Evolutionary conservation across 148 eudicot genomes (phyloP), one percentile per base, ranked within the genome.

Genomic region (Cornus suecica): DNA sequence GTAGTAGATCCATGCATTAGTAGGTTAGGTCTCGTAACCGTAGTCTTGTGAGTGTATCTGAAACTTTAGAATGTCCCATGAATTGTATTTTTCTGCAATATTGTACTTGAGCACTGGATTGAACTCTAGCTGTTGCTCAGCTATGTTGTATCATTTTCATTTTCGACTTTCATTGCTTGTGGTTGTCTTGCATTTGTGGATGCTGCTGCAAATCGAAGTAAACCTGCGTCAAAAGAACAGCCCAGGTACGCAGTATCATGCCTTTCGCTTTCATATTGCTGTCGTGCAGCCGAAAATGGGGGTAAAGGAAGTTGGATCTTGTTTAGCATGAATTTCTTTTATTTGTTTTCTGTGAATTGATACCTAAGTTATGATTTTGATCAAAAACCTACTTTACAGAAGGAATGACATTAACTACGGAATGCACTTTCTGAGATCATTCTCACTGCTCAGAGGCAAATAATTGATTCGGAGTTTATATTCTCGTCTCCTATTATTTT

Each of bases 31-130:
- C 76, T 18, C 68, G 28, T 22, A 74, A 48, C 56, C 41, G 18
- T 56, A 66, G 80, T 48, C 16, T 25, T 63, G 2, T 22, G 45
- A 22, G 52, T 32, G 32, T 63, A 25, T 10, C 20, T 65, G 8
- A 65, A 16, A 27, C 75, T 65, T 65, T 24, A 20, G 58, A 63
- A 20, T 9, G 8, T 45, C 22, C 8, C 28, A 13, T 26, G 32
- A 61, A 24, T 11, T 20, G 62, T 74, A 61, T n/a, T 73, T 56
- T 14, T 63, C 25, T 37, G 31, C 26, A 32, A 30, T 61, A 24
- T 13, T 72, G 51, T 60, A 60, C 66, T 72, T 9, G 20, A 37
- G 62, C 60, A 34, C 51, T 30, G 23, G 51, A 60, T 72, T 60
- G n/a, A 16, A 48, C 30, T 25, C 9, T 45, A 24, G 75, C 34